A percentile compares a stretch with the other conserved stretches of the same genome.
Evolutionary conservation across 208 protist genomes (phyloP).

Genomic region (Crithidia acanthocephali): DNA sequence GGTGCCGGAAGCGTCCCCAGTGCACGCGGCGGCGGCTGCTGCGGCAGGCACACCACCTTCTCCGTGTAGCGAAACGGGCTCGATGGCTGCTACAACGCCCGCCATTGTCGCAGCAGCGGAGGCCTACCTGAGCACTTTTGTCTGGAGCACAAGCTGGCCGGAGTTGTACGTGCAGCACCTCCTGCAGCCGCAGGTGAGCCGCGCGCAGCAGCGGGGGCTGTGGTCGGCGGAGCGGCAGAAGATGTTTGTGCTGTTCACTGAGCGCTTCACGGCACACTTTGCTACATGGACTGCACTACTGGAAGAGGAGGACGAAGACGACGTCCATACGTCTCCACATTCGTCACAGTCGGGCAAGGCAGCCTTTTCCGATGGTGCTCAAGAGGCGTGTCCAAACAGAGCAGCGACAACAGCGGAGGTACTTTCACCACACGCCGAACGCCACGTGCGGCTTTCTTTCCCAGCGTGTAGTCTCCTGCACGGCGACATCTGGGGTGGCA

Average conservation of each 20-base stretch:
- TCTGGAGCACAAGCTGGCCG: conserved; percentile 33
- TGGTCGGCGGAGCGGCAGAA: conserved; percentile 18
- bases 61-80: too few relatives aligned
- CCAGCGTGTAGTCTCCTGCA: conserved; percentile 32
- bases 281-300: background rate
- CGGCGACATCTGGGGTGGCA: conserved; percentile 37
- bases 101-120: background rate
- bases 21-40: background rate
- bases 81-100: too few relatives aligned
- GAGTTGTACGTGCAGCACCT: conserved; percentile 23
- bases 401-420: too few relatives aligned
- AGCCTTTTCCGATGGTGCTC: background rate
- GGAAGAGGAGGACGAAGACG: background rate
- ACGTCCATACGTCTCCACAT: too few relatives aligned
- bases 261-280: conserved; percentile 26
- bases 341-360: too few relatives aligned
- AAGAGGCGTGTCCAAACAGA: too few relatives aligned
- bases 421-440: too few relatives aligned
- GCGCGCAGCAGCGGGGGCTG: conserved; percentile 20
- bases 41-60: too few relatives aligned
- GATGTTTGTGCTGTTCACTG: conserved; percentile 19
- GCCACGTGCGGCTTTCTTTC: too few relatives aligned
- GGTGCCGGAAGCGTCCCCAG: background rate
- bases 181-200: conserved; percentile 17
- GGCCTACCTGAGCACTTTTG: conserved; percentile 18